A percentile compares a stretch with the other conserved stretches of the same genome.
These are phyloP conservation scores for Wickerhamiella shivajii DNA, from an alignment of 805 yeast species.

Conservation along the genomic window DNA sequence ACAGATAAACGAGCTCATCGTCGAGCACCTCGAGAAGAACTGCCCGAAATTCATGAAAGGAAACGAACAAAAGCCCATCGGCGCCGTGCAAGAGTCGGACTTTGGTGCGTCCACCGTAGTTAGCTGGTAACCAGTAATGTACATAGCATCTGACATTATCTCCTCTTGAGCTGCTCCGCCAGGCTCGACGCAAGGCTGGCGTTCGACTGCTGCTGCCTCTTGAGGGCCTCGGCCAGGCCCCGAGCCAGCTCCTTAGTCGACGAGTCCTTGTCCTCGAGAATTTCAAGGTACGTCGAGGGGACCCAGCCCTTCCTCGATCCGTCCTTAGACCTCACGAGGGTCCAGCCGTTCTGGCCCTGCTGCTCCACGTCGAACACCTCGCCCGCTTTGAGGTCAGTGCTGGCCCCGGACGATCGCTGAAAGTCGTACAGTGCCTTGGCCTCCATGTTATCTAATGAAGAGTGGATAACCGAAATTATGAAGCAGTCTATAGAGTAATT, in stretches of 20 bases:
- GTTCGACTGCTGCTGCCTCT: no score
- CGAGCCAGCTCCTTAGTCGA: slow-evolving; percentile 12
- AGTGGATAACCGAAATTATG: no score
- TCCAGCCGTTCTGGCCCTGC: slow-evolving; percentile 84
- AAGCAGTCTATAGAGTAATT: no score
- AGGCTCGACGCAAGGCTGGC: not conserved
- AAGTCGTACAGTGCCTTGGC: slow-evolving; percentile 72
- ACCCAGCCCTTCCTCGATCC: slow-evolving; percentile 89
- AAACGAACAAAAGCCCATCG: slow-evolving; percentile 32
- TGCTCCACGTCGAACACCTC: slow-evolving; percentile 57
- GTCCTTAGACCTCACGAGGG: slow-evolving; percentile 65
- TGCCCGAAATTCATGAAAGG: slow-evolving; percentile 46
- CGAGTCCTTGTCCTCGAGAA: slow-evolving; percentile 10
- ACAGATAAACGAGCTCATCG: slow-evolving; percentile 56
- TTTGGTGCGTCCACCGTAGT: slow-evolving; percentile 94
- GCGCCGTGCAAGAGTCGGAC: slow-evolving; percentile 32
- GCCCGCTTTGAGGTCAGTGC: slow-evolving; percentile 63
- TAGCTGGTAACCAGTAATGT: slow-evolving; percentile 46
- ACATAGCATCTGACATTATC: no score
- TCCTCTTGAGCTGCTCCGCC: not conserved
- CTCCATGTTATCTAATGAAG: no score
- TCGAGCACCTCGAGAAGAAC: slow-evolving; percentile 45
- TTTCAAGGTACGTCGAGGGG: slow-evolving; percentile 71
- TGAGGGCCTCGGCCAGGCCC: slow-evolving; percentile 15
- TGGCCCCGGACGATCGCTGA: slow-evolving; percentile 78